Evolutionary conservation across 1,139 yeast genomes (phyloP).

Genomic region (Yamadazyma pseudoaaseri): DNA sequence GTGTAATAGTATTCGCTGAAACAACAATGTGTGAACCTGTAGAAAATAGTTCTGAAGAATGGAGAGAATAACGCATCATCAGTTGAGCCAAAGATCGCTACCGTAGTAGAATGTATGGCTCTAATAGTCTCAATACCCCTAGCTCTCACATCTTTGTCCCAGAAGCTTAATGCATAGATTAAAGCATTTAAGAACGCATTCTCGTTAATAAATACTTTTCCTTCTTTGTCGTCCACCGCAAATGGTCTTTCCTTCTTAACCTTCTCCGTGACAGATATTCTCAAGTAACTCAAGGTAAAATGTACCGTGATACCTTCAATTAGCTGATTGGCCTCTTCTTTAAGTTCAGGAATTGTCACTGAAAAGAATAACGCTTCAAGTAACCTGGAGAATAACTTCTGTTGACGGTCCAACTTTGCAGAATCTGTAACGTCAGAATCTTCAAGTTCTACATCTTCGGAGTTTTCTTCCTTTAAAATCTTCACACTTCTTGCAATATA

Average conservation of each 20-base stretch:
- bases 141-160: conserved; percentile 65
- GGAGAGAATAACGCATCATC: conserved; percentile 72
- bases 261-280: conserved; percentile 70
- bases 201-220: conserved; percentile 67
- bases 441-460: conserved; percentile 33
- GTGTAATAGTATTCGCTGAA: conserved; percentile 84
- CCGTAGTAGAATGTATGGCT: conserved; percentile 60
- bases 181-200: conserved; percentile 72
- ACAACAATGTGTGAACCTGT: conserved; percentile 85
- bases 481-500: conserved; percentile 46
- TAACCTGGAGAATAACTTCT: conserved; percentile 55
- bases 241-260: conserved; percentile 70
- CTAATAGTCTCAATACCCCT: conserved; percentile 71
- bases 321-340: conserved; percentile 61
- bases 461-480: conserved; percentile 46
- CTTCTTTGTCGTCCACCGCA: conserved; percentile 77
- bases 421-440: conserved; percentile 47
- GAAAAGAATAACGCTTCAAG: conserved; percentile 74
- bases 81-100: conserved; percentile 61
- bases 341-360: conserved; percentile 72
- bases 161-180: conserved; percentile 77
- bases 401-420: conserved; percentile 56
- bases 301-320: conserved; percentile 74
- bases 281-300: conserved; percentile 72
- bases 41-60: conserved; percentile 71